Conservation (phyloP, 768 basidiomycete species). For the Grammothele lineata region DNA sequence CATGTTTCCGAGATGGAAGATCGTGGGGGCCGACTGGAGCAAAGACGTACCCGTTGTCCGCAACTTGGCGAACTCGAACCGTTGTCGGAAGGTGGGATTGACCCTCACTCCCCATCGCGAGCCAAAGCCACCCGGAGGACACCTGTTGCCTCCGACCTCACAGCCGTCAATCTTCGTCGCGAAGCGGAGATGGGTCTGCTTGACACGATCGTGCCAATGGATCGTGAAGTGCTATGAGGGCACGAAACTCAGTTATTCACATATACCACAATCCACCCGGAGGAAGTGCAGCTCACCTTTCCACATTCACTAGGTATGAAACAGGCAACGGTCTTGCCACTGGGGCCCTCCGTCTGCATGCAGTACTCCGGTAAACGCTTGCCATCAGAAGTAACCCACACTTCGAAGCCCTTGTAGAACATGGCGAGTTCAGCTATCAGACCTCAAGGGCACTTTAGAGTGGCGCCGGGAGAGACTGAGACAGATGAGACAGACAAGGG, state of each 20-base stretch:
- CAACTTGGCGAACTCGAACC: slow-evolving; percentile 8
- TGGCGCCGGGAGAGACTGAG: too few relatives aligned
- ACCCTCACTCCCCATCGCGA: slow-evolving; percentile 1
- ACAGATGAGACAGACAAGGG: too few relatives aligned
- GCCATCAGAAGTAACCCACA: slow-evolving; percentile 3
- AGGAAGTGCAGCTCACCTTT: too few relatives aligned
- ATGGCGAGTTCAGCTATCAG: too few relatives aligned
- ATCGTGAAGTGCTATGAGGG: background rate
- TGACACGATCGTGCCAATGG: background rate
- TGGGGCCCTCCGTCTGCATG: background rate
- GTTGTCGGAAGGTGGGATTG: background rate
- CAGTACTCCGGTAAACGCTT: slow-evolving; percentile 3
- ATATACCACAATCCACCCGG: too few relatives aligned
- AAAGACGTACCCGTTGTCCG: slow-evolving; percentile 6
- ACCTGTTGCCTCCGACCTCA: background rate
- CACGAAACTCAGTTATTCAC: background rate
- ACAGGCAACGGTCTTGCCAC: slow-evolving; percentile 5
- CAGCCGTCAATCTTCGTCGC: background rate
- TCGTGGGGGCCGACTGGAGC: background rate
- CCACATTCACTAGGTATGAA: slow-evolving; percentile 14
- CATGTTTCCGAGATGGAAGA: too few relatives aligned
- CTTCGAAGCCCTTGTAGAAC: slow-evolving; percentile 3
- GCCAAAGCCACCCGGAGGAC: background rate
- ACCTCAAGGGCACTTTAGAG: too few relatives aligned
- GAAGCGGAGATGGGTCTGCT: background rate